Evolutionary conservation across 176 grass and related monocot species (phyloP).

Genomic region (Thinopyrum elongatum): DNA sequence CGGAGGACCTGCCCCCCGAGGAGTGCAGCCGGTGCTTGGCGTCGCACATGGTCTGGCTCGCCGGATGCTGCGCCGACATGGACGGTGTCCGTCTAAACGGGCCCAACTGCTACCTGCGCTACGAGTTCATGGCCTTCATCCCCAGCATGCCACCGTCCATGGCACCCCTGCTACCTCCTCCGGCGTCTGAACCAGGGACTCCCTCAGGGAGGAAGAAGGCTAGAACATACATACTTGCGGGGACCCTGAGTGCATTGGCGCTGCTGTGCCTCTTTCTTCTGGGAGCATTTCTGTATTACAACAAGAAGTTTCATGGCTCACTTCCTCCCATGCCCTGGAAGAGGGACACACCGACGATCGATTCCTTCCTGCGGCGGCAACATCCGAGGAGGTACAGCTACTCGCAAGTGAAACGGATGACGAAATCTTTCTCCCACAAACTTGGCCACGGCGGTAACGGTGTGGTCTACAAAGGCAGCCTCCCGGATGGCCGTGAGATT

Average conservation of each 20-base stretch:
- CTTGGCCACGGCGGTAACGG: conserved; percentile 54
- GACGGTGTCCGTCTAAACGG: conserved; percentile 21
- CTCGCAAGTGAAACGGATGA: conserved; percentile 47
- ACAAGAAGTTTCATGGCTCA: conserved; percentile 10
- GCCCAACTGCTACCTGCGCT: conserved; percentile 34
- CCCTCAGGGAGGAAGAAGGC: conserved; percentile 13
- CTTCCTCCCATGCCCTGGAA: conserved; percentile 13
- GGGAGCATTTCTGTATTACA: background rate
- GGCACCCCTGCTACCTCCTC: conserved; percentile 7
- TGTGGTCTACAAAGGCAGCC: conserved; percentile 46
- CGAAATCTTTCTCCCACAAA: conserved; percentile 41
- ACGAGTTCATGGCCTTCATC: conserved; percentile 9
- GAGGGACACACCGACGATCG: background rate
- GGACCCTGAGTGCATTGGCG: background rate
- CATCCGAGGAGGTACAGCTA: conserved; percentile 42
- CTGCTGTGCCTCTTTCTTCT: conserved; percentile 7
- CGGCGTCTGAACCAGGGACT: background rate
- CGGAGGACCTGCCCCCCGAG: background rate
- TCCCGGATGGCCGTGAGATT: conserved; percentile 20
- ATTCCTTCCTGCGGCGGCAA: conserved; percentile 12
- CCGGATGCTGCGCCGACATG: conserved; percentile 25
- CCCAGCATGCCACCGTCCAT: conserved; percentile 11
- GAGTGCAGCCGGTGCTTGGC: conserved; percentile 38
- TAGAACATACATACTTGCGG: conserved; percentile 22
- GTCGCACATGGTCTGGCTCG: conserved; percentile 13